These are phyloP conservation scores for Termitomyces sp. DNA, from an alignment of 768 basidiomycete genomes.

Conservation along the genomic window DNA sequence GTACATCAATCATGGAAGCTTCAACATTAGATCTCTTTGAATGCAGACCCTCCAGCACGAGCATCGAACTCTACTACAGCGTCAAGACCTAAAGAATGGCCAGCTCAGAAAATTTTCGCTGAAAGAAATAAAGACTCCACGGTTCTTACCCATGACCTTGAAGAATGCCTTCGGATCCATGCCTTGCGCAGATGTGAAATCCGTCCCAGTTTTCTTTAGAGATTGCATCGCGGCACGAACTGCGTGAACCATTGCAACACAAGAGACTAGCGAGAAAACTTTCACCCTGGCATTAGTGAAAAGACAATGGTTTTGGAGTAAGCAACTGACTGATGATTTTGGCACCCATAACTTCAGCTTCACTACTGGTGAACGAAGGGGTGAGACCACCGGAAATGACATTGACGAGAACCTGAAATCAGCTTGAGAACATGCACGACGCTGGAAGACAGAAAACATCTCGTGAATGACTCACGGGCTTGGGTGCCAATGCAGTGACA, in stretches of 20 bases:
- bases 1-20: not conserved
- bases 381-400: conserved; percentile 78
- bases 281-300: not conserved
- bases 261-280: conserved; percentile 78
- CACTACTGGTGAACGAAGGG: conserved; percentile 65
- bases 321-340: conserved; percentile 68
- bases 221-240: conserved; percentile 74
- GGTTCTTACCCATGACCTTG: conserved; percentile 62
- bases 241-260: conserved; percentile 75
- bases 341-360: conserved; percentile 68
- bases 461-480: conserved; percentile 43
- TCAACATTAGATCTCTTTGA: conserved; percentile 40
- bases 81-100: conserved; percentile 37
- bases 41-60: conserved; percentile 57
- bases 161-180: conserved; percentile 82
- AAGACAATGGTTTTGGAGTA: not conserved
- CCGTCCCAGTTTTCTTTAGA: conserved; percentile 75
- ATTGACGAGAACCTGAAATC: conserved; percentile 60
- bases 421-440: not conserved
- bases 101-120: not conserved
- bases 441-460: not conserved
- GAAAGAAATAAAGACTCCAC: not conserved
- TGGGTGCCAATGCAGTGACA: conserved; percentile 65
- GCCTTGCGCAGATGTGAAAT: conserved; percentile 53
- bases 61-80: conserved; percentile 54